Evolutionary conservation across 176 grass and related monocot species (phyloP).

Genomic region (Sorghum bicolor): Sorghum_bicolor_NCBIv3 NC_012872.2:58499001-58499500

Average conservation of each 20-base stretch:
- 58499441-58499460: background rate
- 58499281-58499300: background rate
- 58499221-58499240: background rate
- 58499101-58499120: conserved; percentile 61
- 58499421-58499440: background rate
- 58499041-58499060: conserved; percentile 61
- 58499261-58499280: background rate
- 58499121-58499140: conserved; percentile 67
- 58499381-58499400: background rate
- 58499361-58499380: background rate
- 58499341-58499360: background rate
- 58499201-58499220: background rate
- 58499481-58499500: background rate
- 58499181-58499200: conserved; percentile 19
- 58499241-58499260: background rate
- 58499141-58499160: conserved; percentile 89
- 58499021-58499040: conserved; percentile 81
- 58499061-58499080: conserved; percentile 79
- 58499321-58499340: background rate
- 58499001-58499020: conserved; percentile 91
- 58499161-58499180: conserved; percentile 81
- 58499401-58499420: background rate
- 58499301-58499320: background rate
- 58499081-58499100: conserved; percentile 51
- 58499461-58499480: background rate